A percentile compares a stretch with the other conserved stretches of the same genome.
Evolutionary conservation across 1,284 basidiomycete species (phyloP).

Genomic region (Marasmius oreades): DNA sequence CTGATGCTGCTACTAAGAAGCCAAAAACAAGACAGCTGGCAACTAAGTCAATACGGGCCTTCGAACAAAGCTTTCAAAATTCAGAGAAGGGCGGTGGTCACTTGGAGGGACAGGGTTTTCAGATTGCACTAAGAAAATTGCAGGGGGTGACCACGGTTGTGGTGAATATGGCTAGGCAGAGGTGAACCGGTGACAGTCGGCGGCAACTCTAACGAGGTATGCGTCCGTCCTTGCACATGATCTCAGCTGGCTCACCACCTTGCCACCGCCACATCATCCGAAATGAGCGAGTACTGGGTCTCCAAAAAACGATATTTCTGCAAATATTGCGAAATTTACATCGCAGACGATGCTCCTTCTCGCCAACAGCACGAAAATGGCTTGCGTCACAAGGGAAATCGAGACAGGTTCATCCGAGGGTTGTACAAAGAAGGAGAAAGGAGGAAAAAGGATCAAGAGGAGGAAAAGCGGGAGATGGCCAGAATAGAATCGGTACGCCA

Average conservation of each 20-base stretch:
- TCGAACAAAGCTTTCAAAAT: slow-evolving; percentile 58
- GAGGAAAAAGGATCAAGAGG: slow-evolving; percentile 80
- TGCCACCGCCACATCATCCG: slow-evolving; percentile 8
- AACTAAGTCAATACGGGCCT: slow-evolving; percentile 58
- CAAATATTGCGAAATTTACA: slow-evolving; percentile 89
- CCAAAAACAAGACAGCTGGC: slow-evolving; percentile 62
- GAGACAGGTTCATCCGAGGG: slow-evolving; percentile 86
- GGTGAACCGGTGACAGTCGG: slow-evolving; percentile 45
- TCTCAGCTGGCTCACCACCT: slow-evolving; percentile 41
- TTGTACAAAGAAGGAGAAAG: slow-evolving; percentile 94
- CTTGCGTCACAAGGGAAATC: slow-evolving; percentile 90
- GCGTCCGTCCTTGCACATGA: slow-evolving; percentile 37
- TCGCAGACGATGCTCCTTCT: slow-evolving; percentile 92
- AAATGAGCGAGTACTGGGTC: slow-evolving; percentile 85
- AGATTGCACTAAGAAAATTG: slow-evolving; percentile 50
- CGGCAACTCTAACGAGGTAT: neutral
- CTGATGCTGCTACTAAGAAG: slow-evolving; percentile 58
- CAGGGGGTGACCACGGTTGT: slow-evolving; percentile 41
- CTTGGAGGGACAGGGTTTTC: slow-evolving; percentile 74
- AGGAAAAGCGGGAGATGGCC: slow-evolving; percentile 85
- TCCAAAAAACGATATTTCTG: slow-evolving; percentile 82
- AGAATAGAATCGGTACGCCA: slow-evolving; percentile 74
- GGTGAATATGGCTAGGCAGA: slow-evolving; percentile 65
- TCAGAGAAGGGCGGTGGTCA: slow-evolving; percentile 53
- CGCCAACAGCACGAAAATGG: slow-evolving; percentile 92